These are phyloP conservation scores for Pyrenophora seminiperda DNA, from an alignment of 2,329 filamentous ascomycete species.

Conservation along the genomic window DNA sequence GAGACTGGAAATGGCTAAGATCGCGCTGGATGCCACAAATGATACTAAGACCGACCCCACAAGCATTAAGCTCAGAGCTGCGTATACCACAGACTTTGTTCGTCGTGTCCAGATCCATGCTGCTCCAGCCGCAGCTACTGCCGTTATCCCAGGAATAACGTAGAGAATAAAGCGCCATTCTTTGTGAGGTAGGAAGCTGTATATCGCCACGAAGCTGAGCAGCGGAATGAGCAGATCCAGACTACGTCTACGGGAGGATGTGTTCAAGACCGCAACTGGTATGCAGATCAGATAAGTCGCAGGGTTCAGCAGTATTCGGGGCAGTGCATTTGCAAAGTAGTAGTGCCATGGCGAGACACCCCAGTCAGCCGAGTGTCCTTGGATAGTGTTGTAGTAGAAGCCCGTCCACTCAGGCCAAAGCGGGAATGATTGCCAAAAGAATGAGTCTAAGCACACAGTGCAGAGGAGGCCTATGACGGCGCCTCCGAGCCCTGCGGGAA, in stretches of 20 bases:
- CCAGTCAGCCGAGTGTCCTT: conserved; percentile 84
- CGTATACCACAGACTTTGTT: conserved; percentile 64
- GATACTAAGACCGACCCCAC: conserved; percentile 64
- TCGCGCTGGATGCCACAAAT: conserved; percentile 64
- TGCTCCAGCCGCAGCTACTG: conserved; percentile 74
- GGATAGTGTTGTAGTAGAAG: conserved; percentile 89
- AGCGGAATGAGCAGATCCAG: conserved; percentile 67
- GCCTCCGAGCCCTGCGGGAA: conserved; percentile 69
- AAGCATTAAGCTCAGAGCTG: conserved; percentile 60
- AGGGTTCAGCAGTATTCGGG: conserved; percentile 83
- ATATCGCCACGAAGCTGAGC: conserved; percentile 74
- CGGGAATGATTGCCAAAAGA: conserved; percentile 81
- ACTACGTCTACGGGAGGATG: conserved; percentile 46
- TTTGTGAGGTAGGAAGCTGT: conserved; percentile 91
- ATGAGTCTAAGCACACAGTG: conserved; percentile 81
- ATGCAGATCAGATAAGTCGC: conserved; percentile 61
- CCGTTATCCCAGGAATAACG: conserved; percentile 78
- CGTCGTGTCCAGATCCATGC: conserved; percentile 65
- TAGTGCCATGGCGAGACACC: conserved; percentile 83
- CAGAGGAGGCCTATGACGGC: conserved; percentile 68
- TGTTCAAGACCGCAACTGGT: conserved; percentile 58
- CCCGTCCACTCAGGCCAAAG: conserved; percentile 90
- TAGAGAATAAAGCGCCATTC: conserved; percentile 97
- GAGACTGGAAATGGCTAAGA: conserved; percentile 80
- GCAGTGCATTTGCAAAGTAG: conserved; percentile 82